Conservation (phyloP, 768 basidiomycete species). For the Russula sp. region DNA sequence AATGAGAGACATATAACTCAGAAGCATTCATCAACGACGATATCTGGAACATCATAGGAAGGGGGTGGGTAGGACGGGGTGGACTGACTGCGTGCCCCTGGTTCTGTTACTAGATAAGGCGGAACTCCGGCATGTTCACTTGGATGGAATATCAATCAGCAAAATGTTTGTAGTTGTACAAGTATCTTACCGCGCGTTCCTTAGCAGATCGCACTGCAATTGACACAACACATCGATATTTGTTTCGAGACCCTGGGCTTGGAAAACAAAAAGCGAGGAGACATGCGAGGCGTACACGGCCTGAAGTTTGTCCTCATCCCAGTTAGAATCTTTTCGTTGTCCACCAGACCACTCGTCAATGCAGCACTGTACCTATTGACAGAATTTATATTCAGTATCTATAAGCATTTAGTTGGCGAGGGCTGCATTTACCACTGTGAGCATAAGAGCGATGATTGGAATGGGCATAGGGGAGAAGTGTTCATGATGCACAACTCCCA, state of each 20-base stretch:
- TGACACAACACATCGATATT: background rate
- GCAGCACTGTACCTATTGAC: conserved; percentile 14
- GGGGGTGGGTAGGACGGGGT: background rate
- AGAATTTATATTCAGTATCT: background rate
- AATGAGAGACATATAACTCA: background rate
- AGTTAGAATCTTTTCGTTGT: background rate
- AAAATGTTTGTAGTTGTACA: background rate
- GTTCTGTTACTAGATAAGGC: background rate
- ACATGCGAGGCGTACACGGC: background rate
- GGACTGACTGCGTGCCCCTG: background rate
- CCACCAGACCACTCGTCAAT: conserved; percentile 20
- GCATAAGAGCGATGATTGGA: conserved; percentile 14
- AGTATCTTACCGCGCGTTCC: background rate
- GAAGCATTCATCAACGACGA: background rate
- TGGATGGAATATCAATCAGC: background rate
- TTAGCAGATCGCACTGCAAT: conserved; percentile 12
- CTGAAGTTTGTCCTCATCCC: background rate
- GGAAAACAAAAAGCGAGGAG: background rate
- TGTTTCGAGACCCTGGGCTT: background rate
- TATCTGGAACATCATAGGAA: background rate
- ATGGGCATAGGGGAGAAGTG: conserved; percentile 14
- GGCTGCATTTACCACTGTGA: conserved; percentile 11
- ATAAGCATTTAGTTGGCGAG: background rate
- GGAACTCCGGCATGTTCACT: conserved; percentile 5
- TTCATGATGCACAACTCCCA: background rate